A percentile compares a stretch with the other conserved stretches of the same genome.
Evolutionary conservation across 768 basidiomycete species (phyloP).

Genomic region (Tubosaeta sp.): DNA sequence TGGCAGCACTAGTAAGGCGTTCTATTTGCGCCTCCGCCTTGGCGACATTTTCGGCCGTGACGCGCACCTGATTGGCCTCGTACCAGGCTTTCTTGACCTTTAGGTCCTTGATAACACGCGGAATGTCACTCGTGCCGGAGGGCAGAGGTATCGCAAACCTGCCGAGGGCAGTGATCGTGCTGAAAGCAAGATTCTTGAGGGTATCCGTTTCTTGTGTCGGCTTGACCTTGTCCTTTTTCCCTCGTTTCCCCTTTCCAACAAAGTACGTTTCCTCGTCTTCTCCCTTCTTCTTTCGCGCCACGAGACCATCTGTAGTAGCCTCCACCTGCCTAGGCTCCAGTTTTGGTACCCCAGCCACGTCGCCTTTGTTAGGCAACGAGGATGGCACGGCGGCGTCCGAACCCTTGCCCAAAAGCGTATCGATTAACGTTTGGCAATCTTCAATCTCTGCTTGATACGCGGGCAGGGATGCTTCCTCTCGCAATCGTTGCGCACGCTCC

Average conservation of each 20-base stretch:
- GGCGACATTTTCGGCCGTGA: slow-evolving; percentile 73
- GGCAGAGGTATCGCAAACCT: slow-evolving; percentile 90
- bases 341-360: slow-evolving; percentile 66
- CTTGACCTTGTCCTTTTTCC: slow-evolving; percentile 52
- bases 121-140: slow-evolving; percentile 65
- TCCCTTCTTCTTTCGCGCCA: slow-evolving; percentile 89
- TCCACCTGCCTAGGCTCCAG: slow-evolving; percentile 87
- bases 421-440: slow-evolving; percentile 92
- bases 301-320: slow-evolving; percentile 54
- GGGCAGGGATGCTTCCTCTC: slow-evolving; percentile 86
- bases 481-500: slow-evolving; percentile 73
- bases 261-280: slow-evolving; percentile 82
- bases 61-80: slow-evolving; percentile 82
- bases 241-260: slow-evolving; percentile 63
- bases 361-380: slow-evolving; percentile 36
- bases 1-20: slow-evolving; percentile 46
- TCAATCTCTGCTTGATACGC: slow-evolving; percentile 93
- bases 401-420: slow-evolving; percentile 71
- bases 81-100: slow-evolving; percentile 95
- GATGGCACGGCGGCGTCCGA: slow-evolving; percentile 42
- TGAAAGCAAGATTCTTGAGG: slow-evolving; percentile 65
- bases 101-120: slow-evolving; percentile 83
- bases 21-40: slow-evolving; percentile 76
- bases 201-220: slow-evolving; percentile 33
- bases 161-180: slow-evolving; percentile 85